These are phyloP conservation scores for Termitomyces sp. DNA, from an alignment of 768 basidiomycete species.

Conservation along the genomic window DNA sequence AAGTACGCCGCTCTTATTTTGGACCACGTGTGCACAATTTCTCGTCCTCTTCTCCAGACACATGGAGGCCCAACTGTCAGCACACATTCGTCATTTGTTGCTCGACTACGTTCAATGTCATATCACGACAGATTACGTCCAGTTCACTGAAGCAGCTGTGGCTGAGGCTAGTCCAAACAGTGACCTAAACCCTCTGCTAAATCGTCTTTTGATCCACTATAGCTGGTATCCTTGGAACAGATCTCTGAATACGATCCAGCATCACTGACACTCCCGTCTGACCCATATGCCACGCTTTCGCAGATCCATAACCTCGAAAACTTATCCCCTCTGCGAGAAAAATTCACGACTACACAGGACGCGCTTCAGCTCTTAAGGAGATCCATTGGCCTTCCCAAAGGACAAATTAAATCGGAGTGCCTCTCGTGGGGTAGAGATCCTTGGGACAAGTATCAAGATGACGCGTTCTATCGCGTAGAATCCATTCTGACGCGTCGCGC, in stretches of 20 bases:
- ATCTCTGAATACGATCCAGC: constrained; percentile 49
- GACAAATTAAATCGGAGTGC: constrained; percentile 30
- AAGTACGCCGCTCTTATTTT: too few relatives aligned
- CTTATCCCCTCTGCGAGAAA: constrained; percentile 42
- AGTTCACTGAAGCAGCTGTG: constrained; percentile 48
- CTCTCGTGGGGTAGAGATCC: constrained; percentile 30
- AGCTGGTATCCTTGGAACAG: constrained; percentile 39
- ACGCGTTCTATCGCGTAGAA: constrained; percentile 32
- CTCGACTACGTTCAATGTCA: constrained; percentile 51
- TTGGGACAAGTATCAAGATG: constrained; percentile 11
- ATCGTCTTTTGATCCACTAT: not conserved
- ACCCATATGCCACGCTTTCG: constrained; percentile 48
- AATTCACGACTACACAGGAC: constrained; percentile 32
- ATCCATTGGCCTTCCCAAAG: constrained; percentile 17
- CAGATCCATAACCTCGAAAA: constrained; percentile 28
- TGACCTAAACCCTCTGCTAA: not conserved
- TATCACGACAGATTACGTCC: constrained; percentile 51
- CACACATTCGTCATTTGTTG: constrained; percentile 53
- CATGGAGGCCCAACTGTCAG: constrained; percentile 24
- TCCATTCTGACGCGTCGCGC: constrained; percentile 46
- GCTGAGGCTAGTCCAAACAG: constrained; percentile 34
- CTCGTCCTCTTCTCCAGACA: not conserved
- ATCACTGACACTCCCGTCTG: constrained; percentile 48
- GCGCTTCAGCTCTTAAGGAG: constrained; percentile 32
- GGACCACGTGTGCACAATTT: not conserved